Conservation (phyloP, 768 basidiomycete species). For the Brasilioporus rufonigricans region DNA sequence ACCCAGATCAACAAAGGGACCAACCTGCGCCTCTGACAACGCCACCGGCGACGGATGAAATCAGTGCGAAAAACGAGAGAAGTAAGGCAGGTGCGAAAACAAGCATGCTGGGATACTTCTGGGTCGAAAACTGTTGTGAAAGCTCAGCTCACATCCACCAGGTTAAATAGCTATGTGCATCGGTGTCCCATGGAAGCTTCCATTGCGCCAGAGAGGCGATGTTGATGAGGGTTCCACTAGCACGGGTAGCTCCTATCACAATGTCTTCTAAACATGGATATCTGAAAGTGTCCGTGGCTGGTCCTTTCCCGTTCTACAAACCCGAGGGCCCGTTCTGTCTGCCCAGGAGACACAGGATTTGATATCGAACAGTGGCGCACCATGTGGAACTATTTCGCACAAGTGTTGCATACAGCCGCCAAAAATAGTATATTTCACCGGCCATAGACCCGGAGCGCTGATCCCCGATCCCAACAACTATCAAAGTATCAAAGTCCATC, state of each 20-base stretch:
- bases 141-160: not conserved
- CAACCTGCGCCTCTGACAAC: slow-evolving; percentile 8
- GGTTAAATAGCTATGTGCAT: slow-evolving; percentile 11
- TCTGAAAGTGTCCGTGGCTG: not conserved
- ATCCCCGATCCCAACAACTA: not conserved
- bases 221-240: not conserved
- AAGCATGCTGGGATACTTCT: slow-evolving; percentile 8
- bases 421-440: slow-evolving; percentile 1
- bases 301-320: not conserved
- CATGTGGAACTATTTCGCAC: not conserved
- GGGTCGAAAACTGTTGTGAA: not conserved
- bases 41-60: slow-evolving; percentile 6
- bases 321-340: not conserved
- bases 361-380: too few relatives aligned
- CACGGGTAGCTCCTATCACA: not conserved
- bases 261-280: not conserved
- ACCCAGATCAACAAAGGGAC: not conserved
- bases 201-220: not conserved
- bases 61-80: slow-evolving; percentile 11
- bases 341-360: slow-evolving; percentile 4
- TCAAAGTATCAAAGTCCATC: slow-evolving; percentile 26
- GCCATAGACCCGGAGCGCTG: not conserved
- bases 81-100: slow-evolving; percentile 7
- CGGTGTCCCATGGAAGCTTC: not conserved
- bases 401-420: not conserved